Percentiles rank a stretch among this genome's conserved stretches.
These are phyloP conservation scores for Cutaneotrichosporon sp. DNA, from an alignment of 1,284 basidiomycete genomes.

Conservation along the genomic window DNA sequence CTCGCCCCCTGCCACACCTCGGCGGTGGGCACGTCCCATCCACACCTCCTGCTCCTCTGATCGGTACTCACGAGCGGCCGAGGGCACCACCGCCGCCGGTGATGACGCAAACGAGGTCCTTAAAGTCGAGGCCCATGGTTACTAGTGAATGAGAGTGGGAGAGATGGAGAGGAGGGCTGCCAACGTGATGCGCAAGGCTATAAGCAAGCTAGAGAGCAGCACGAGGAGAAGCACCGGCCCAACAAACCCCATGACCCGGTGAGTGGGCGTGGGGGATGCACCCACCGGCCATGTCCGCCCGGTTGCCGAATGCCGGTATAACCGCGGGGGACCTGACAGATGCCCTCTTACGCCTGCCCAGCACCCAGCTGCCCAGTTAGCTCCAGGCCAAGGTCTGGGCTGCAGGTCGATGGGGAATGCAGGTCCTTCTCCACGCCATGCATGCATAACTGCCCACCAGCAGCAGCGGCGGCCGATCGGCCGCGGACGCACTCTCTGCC, in stretches of 20 bases:
- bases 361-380: too few relatives aligned
- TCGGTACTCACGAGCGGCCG: slow-evolving; percentile 73
- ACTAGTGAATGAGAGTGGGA: neutral
- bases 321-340: neutral
- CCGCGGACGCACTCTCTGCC: neutral
- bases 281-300: slow-evolving; percentile 4
- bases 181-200: neutral
- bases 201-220: too few relatives aligned
- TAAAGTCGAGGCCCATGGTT: slow-evolving; percentile 60
- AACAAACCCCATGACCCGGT: neutral
- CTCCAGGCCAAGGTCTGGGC: too few relatives aligned
- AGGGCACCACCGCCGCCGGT: slow-evolving; percentile 96
- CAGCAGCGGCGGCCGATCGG: neutral
- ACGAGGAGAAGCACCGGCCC: neutral
- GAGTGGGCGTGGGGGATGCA: neutral
- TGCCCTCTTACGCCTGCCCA: too few relatives aligned
- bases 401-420: neutral
- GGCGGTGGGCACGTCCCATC: too few relatives aligned
- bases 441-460: neutral
- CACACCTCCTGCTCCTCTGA: neutral
- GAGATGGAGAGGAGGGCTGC: neutral
- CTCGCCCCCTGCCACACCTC: too few relatives aligned
- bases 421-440: neutral
- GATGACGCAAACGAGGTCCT: slow-evolving; percentile 87
- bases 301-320: slow-evolving; percentile 1